Base-by-base conservation (phyloP, 495 filamentous ascomycete species). In the Evernia prunastri region DNA sequence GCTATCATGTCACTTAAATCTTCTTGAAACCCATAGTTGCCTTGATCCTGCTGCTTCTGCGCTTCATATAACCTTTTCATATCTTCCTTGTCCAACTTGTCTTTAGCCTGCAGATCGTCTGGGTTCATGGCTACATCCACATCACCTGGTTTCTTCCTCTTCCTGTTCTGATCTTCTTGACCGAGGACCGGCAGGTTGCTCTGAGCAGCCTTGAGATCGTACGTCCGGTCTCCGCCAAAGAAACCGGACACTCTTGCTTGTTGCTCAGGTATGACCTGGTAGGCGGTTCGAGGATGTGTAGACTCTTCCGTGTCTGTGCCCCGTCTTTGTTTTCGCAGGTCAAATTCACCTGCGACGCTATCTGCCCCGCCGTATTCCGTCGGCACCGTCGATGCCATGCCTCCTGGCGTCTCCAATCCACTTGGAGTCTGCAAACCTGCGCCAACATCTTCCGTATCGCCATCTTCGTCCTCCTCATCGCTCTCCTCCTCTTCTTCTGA, bases 1-100 rank as follows among this genome's bases (percentile, higher is more conserved):
- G 91, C 92, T 80, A 97, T 96, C 93, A 98, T 96, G 71, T 96
- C 89, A 72, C 87, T 95, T 57, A 98, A 75, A 73, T 96, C 94
- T 70, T 97, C 94, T 73, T 96, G 89, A 74, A 92, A 90, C 15
- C 83, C 84, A 86, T 91, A 94, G 66, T 87, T 81, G 20, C 87
- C 82, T 36, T 84, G 82, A 65, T 92, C 84, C 71, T 89, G 86
- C 66, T 89, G 82, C 71, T 85, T 83, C 65, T 89, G 81, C 15
- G 84, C 83, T 65, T 97, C 92, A 69, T 92, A 98, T 71, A 86
- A 78, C 68, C 85, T 81, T 77, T 86, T 80, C 59, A 90, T 72
- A 40, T 80, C 81, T 43, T 89, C 87, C 63, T 86, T 86, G 63
- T 78, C 81, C 58, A 97, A 79, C 23, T 89, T 87, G 65, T 90